phyloP scores from a whole-genome alignment of 2,329 filamentous ascomycete species.

The Penicillium sp. region DNA sequence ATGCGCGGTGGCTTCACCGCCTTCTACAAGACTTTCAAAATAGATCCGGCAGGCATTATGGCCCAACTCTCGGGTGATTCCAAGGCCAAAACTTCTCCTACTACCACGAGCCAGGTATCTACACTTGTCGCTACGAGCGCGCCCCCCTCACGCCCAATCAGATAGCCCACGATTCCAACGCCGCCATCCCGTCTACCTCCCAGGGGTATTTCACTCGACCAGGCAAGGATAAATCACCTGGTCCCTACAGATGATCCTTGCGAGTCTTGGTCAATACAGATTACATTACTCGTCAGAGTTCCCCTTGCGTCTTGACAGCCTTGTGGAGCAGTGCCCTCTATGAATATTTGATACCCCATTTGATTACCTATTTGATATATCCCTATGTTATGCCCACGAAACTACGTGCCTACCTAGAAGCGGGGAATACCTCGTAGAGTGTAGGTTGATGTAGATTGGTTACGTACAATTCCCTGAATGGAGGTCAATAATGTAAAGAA shows the following conservation, averaged over 20 bases:
- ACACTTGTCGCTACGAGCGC: background rate
- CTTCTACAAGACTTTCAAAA: slow-evolving; percentile 7
- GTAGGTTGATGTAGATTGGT: background rate
- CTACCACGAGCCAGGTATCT: background rate
- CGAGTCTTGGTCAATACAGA: background rate
- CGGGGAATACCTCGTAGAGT: background rate
- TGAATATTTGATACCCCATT: slow-evolving; percentile 1
- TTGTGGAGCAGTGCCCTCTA: background rate
- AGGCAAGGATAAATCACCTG: background rate
- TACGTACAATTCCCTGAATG: background rate
- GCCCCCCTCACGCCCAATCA: background rate
- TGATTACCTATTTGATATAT: background rate
- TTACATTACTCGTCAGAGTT: background rate
- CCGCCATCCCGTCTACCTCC: background rate
- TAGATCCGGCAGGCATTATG: background rate
- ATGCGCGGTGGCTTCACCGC: background rate
- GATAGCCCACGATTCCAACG: background rate
- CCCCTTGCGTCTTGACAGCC: too few species aligned
- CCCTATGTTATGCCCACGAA: background rate
- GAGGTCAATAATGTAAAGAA: background rate
- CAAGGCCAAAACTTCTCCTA: background rate
- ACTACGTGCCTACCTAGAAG: background rate
- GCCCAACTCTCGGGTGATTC: background rate
- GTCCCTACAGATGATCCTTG: background rate
- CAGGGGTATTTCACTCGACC: background rate